Evolutionary conservation across 106 monocot species (phyloP).

Genomic region (Phalaenopsis aphrodite): DNA sequence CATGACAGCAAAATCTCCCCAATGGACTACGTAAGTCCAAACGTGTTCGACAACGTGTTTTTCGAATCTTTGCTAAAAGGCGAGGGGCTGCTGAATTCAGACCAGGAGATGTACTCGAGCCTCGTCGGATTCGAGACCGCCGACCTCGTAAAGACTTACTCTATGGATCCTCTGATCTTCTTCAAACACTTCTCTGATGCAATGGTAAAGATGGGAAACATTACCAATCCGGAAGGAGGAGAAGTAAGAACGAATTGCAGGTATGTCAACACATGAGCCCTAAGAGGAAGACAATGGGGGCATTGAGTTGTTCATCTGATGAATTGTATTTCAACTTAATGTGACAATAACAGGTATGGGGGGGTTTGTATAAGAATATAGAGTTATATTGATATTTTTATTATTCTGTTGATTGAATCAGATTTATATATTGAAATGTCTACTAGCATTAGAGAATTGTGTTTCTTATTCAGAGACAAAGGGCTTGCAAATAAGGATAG

Average conservation of each 20-base stretch:
- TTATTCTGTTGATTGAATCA: neutral
- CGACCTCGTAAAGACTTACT: constrained; percentile 49
- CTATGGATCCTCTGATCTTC: constrained; percentile 36
- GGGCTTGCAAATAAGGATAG: neutral
- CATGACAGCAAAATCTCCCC: constrained; percentile 50
- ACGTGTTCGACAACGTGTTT: constrained; percentile 67
- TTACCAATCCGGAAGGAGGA: constrained; percentile 81
- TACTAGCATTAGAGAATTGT: neutral
- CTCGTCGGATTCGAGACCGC: constrained; percentile 38
- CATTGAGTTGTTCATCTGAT: neutral
- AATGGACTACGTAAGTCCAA: constrained; percentile 57
- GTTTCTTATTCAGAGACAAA: neutral
- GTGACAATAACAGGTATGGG: neutral
- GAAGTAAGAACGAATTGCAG: constrained; percentile 85
- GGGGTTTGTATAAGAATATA: neutral
- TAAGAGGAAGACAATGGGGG: neutral
- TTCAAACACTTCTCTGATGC: constrained; percentile 83
- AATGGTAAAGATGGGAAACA: constrained; percentile 95
- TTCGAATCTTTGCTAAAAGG: constrained; percentile 41
- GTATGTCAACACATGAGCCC: constrained; percentile 50
- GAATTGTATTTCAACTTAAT: neutral
- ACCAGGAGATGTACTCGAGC: constrained; percentile 78
- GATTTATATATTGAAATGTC: neutral
- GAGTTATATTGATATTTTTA: neutral
- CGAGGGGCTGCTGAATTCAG: constrained; percentile 76